phyloP scores from a whole-genome alignment of 768 basidiomycete species.

The Pisolithus sp. region DNA sequence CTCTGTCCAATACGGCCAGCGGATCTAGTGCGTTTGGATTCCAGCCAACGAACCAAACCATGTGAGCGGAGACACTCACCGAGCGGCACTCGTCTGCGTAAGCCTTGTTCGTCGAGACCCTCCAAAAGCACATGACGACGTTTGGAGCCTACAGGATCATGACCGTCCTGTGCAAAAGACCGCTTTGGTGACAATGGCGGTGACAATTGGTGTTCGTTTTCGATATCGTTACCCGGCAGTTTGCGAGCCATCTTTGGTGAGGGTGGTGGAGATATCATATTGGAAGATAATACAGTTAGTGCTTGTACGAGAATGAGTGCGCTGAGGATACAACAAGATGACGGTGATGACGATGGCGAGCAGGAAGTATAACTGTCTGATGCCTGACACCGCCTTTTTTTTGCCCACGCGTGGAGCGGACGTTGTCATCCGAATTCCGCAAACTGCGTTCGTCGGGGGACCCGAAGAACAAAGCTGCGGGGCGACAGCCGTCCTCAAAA shows the following conservation, averaged over 20 bases:
- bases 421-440: too few species aligned
- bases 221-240: neutral
- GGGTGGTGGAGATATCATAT: slow-evolving; percentile 17
- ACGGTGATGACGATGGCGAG: neutral
- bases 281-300: slow-evolving; percentile 2
- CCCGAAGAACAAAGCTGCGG: too few species aligned
- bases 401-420: too few species aligned
- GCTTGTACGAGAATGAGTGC: slow-evolving; percentile 1
- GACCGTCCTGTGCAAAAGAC: slow-evolving; percentile 14
- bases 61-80: slow-evolving; percentile 15
- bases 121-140: slow-evolving; percentile 14
- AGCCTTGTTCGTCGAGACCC: neutral
- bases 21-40: slow-evolving; percentile 18
- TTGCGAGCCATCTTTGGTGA: slow-evolving; percentile 6
- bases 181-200: slow-evolving; percentile 16
- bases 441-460: too few species aligned
- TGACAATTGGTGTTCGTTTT: slow-evolving; percentile 11
- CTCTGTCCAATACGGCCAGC: slow-evolving; percentile 16
- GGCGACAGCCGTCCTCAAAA: too few species aligned
- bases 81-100: slow-evolving; percentile 15
- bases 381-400: too few species aligned
- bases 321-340: slow-evolving; percentile 9
- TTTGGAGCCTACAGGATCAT: slow-evolving; percentile 12
- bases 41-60: neutral
- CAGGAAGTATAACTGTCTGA: neutral